phyloP scores from a whole-genome alignment of 179 eudicot genomes.

The Actinidia polygama region DNA sequence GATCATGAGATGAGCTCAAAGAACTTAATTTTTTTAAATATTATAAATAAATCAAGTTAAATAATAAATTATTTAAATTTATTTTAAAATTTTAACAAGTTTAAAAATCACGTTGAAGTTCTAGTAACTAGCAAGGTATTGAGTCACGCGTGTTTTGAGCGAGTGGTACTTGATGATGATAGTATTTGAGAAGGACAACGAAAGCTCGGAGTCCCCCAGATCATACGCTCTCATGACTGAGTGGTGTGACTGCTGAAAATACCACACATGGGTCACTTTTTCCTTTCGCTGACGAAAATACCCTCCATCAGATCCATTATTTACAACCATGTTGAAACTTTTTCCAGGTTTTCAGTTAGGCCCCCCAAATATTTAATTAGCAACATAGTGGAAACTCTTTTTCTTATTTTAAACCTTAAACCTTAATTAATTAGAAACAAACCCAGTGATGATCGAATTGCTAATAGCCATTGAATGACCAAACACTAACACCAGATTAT shows the following conservation, averaged over 20 bases:
- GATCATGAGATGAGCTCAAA: too few relatives aligned
- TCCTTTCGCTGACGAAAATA: background rate
- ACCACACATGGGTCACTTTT: conserved; percentile 17
- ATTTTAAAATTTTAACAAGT: too few relatives aligned
- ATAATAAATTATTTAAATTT: too few relatives aligned
- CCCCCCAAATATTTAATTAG: too few relatives aligned
- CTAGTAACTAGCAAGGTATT: too few relatives aligned
- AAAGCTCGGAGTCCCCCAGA: conserved; percentile 11
- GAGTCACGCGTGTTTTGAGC: background rate
- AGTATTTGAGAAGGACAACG: background rate
- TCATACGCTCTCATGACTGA: background rate
- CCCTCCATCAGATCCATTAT: background rate
- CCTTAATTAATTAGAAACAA: background rate
- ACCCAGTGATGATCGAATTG: background rate
- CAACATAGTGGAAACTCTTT: background rate
- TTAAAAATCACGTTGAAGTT: too few relatives aligned
- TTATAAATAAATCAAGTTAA: too few relatives aligned
- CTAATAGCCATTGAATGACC: background rate
- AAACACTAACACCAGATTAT: background rate
- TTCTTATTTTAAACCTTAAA: background rate
- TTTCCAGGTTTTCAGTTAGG: too few relatives aligned
- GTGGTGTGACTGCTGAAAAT: conserved; percentile 19
- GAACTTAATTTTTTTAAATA: too few relatives aligned
- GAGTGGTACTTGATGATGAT: background rate
- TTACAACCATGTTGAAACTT: too few relatives aligned